Percentiles rank a stretch among this genome's conserved stretches.
Conservation (phyloP, 768 basidiomycete genomes). For the Boletus pseudo-olivaceus region DNA sequence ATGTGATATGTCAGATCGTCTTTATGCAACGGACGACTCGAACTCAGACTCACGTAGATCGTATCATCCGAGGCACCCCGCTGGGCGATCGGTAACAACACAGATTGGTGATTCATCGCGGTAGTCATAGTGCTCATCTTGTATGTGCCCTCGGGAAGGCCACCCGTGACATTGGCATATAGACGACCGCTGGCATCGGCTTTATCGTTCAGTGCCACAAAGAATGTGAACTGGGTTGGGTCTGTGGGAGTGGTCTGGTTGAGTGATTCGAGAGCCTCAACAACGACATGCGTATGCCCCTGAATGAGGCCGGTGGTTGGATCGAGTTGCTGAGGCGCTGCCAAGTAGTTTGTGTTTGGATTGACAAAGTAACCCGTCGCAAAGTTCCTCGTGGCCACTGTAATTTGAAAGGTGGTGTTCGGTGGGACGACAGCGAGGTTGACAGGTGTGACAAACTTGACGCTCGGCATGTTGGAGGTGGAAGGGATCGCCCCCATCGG, state of each 20-base stretch:
- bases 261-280: conserved; percentile 49
- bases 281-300: conserved; percentile 63
- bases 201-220: conserved; percentile 48
- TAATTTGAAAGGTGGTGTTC: conserved; percentile 51
- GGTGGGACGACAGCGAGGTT: conserved; percentile 43
- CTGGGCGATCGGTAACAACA: conserved; percentile 35
- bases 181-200: conserved; percentile 45
- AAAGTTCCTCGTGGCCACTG: conserved; percentile 43
- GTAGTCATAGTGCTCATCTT: conserved; percentile 42
- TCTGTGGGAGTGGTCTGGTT: conserved; percentile 47
- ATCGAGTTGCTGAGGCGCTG: conserved; percentile 53
- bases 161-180: conserved; percentile 45
- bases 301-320: conserved; percentile 44
- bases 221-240: conserved; percentile 54
- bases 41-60: conserved; percentile 34
- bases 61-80: conserved; percentile 41
- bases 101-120: conserved; percentile 46
- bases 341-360: conserved; percentile 47
- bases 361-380: conserved; percentile 59
- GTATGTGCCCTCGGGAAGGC: conserved; percentile 53
- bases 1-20: conserved; percentile 2
- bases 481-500: conserved; percentile 60
- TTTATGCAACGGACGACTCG: background rate
- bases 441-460: conserved; percentile 48
- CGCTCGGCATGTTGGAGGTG: conserved; percentile 47